Evolutionary conservation across 2,329 filamentous ascomycete genomes (phyloP), one percentile per base, ranked within the genome.

Genomic region (Neurospora crassa): DNA sequence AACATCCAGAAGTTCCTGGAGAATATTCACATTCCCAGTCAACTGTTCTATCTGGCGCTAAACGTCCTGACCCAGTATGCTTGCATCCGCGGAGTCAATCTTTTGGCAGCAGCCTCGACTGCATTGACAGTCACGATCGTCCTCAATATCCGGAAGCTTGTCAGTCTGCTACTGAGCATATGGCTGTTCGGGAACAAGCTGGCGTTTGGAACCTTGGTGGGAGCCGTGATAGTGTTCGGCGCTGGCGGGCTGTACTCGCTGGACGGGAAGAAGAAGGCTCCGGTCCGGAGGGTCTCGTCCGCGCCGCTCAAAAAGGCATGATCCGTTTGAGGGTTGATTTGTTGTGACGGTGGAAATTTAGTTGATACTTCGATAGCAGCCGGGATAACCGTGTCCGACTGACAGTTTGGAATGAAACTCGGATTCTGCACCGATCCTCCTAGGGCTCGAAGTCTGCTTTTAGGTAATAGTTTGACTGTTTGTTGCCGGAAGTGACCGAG

Each of bases 61-160:
- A 96, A 96, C 77, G 93, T 96, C 0, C 79, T 96, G 68, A 98
- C 96, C 3, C 96, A 99, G 81, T 93, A 97, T 77, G 88, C 94
- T 34, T 99, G 96, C 80, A 98, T 99, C 74, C 92, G 94, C 3
- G 96, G 96, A 1, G 96, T 99, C 71, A 98, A 98, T 76, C 87
- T 97, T n/a, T 85, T 99, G 5, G 94, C 93, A 1, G 92, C 95
- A 0, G 91, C 91, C 70, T 93, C 93, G 3, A 95, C 94, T 3
- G 96, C 96, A 0, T 86, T 99, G 70, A 98, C 96, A 0, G 96
- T 99, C 34, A 97, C 95, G 1, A 97, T 99, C 76, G 94, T 98
- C 68, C 85, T 99, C 72, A 99, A 98, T 79, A 92, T 99, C 72
- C 88, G 96, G 76, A 99, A 99, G 81, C 84, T 99, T 24, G 91